phyloP scores from a whole-genome alignment of 495 filamentous ascomycete genomes.

The Cercophora scortea region DNA sequence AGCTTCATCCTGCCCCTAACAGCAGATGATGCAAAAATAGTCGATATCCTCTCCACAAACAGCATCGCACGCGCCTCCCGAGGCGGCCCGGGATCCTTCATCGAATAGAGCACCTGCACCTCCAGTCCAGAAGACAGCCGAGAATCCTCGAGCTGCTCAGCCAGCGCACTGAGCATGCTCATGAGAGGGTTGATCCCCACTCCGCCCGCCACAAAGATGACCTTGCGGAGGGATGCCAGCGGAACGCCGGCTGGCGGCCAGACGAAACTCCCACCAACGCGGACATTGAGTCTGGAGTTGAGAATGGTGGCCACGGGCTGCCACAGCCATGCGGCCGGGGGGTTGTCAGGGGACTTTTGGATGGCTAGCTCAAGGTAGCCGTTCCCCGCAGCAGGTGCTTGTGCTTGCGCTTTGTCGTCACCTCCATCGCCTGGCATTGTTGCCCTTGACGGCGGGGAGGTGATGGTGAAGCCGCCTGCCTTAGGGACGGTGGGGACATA shows the following conservation, averaged over 20 bases:
- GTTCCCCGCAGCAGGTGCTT: background rate
- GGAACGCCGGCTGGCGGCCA: slow-evolving; percentile 66
- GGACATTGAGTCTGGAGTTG: slow-evolving; percentile 49
- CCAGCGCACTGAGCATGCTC: slow-evolving; percentile 36
- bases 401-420: slow-evolving; percentile 44
- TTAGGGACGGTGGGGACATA: slow-evolving; percentile 56
- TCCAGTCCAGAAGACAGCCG: slow-evolving; percentile 1
- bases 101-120: slow-evolving; percentile 31
- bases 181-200: slow-evolving; percentile 71
- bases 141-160: slow-evolving; percentile 4
- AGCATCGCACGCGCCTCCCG: slow-evolving; percentile 18
- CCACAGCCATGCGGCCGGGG: slow-evolving; percentile 70
- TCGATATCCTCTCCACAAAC: slow-evolving; percentile 36
- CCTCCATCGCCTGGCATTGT: slow-evolving; percentile 18
- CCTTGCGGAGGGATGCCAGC: slow-evolving; percentile 40
- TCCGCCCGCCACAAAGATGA: slow-evolving; percentile 73
- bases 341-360: slow-evolving; percentile 18
- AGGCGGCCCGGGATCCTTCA: slow-evolving; percentile 25
- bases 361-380: slow-evolving; percentile 21
- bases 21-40: slow-evolving; percentile 15
- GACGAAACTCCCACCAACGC: slow-evolving; percentile 73
- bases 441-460: slow-evolving; percentile 53
- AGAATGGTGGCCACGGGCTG: slow-evolving; percentile 43
- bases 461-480: slow-evolving; percentile 81
- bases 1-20: slow-evolving; percentile 22